These are phyloP conservation scores for Aurifilum marmelostoma DNA, from an alignment of 2,329 filamentous ascomycete genomes.

Conservation along the genomic window DNA sequence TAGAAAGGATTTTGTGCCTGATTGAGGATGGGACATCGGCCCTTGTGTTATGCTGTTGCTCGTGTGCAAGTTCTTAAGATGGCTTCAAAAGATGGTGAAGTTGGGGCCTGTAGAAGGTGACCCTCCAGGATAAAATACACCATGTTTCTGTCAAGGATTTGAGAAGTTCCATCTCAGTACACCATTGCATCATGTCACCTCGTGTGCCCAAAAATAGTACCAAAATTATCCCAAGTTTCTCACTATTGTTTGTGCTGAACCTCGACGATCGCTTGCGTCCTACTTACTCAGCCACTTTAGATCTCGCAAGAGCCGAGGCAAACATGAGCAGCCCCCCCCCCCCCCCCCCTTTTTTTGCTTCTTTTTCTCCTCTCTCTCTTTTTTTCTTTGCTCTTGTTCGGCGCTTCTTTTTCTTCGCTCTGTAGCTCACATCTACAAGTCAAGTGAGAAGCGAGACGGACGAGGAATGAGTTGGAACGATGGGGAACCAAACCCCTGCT, in stretches of 20 bases:
- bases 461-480: background rate
- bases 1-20: background rate
- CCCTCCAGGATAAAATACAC: background rate
- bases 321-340: too few species aligned
- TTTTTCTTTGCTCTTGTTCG: background rate
- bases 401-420: too few species aligned
- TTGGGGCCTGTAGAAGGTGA: background rate
- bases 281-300: background rate
- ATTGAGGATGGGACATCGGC: background rate
- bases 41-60: background rate
- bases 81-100: background rate
- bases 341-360: too few species aligned
- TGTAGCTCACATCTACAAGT: background rate
- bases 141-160: background rate
- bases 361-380: background rate
- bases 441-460: background rate
- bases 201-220: background rate
- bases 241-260: background rate
- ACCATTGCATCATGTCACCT: background rate
- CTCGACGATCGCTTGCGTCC: too few species aligned
- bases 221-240: background rate
- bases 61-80: background rate
- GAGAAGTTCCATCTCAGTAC: background rate
- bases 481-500: constrained; percentile 3
- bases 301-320: background rate